Evolutionary conservation across 2,329 filamentous ascomycete genomes (phyloP), one percentile per base, ranked within the genome.

Genomic region (Exophiala calicioides): DNA sequence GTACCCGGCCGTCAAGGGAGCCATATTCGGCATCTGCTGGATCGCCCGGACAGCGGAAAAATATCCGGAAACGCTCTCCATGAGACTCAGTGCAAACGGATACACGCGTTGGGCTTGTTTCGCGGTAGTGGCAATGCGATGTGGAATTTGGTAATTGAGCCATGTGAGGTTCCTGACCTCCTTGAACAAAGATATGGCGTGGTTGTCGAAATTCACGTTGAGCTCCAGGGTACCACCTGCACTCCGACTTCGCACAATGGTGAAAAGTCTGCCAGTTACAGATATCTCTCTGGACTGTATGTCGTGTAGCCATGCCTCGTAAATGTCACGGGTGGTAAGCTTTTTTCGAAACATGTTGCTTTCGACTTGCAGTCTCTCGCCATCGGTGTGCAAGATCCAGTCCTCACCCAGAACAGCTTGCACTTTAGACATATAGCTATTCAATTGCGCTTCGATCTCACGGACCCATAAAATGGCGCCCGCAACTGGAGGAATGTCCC

Each of bases 61-160:
- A 55, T 95, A 85, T 0, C 90, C 97, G 48, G 90, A 82, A n/a
- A 97, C 89, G 61, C 90, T 97, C 70, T 99, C 93, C 90, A 98
- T 98, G 57, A 99, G 72, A 63, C 90, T 97, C 56, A 98, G 90
- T 18, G 94, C 93, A 62, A 94, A 98, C 0, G 93, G 93, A 60
- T 99, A 99, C 3, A 98, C 93, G 42, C 93, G 82, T 70, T 96
- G 95, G n/a, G 93, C 94, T 65, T 98, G 93, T 68, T 97, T 98
- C 1, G 94, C 95, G 43, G 95, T 89, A 55, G 89, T 97, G 68
- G 86, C 94, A 62, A 98, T 89, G 10, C 88, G 84, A 67, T 98
- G 93, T 6, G 94, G 94, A 18, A 98, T 88, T 46, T 88, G 85
- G 66, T 90, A 98, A 57, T 89, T 93, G 53, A 95, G 84, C 91